Base-by-base conservation (phyloP, 1,139 yeast genomes). In the Yamadazyma diospyri region DNA sequence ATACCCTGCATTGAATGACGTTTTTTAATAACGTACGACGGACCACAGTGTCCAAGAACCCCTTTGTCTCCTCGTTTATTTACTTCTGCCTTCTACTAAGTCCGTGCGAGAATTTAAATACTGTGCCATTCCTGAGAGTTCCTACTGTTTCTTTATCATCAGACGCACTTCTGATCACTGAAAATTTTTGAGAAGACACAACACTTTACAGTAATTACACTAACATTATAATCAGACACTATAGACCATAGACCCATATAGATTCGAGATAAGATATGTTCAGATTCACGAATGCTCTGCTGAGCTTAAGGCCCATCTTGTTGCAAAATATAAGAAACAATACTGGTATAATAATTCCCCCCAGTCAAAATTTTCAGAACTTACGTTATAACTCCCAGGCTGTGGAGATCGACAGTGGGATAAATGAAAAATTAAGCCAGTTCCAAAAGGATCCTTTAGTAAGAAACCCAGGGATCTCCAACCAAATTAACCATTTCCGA, bases 261-360 rank as follows among this genome's bases (percentile, higher is more conserved):
- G n/a, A n/a, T n/a, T n/a, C n/a, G n/a, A n/a, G n/a, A n/a, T n/a
- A n/a, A n/a, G n/a, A 25, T 23, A 67, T 68, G 72, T 66, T 68
- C 41, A 59, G 73, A 45, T 56, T 67, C 39, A 48, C 60, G 10
- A 64, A 62, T 42, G 59, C 70, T 16, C 63, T 53, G 36, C 63
- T 54, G 40, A 57, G 63, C 32, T 48, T 68, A 26, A 57, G 69
- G 38, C 72, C 73, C 8, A 64, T 53, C 25, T 47, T 67, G 33
- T 54, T 65, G 36, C 65, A 55, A 53, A 64, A 67, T 43, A 66
- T 66, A 19, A 57, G 68, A 39, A 53, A 51, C 31, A 59, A 59
- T 43, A 53, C 57, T 10, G 35, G 29, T 12, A 32, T 32, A 5
- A 40, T 55, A 24, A 41, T 46, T 28, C 45, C 47, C 2, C 41